Percentiles rank a stretch among this genome's conserved stretches.
Evolutionary conservation across 2,329 filamentous ascomycete species (phyloP).

Genomic region (Clarireedia homoeocarpa): DNA sequence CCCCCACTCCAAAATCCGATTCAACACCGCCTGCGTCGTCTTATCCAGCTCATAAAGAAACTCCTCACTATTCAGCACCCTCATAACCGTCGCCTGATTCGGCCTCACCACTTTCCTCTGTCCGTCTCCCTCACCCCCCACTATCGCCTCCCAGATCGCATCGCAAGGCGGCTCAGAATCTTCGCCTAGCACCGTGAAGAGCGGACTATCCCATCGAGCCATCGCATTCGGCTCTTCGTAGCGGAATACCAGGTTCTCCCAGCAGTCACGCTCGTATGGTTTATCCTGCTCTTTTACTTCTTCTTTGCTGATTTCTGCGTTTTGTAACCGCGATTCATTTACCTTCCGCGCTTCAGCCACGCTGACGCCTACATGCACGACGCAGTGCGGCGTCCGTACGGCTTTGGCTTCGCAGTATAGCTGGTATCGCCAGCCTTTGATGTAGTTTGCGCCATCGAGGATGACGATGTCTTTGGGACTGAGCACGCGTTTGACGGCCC

Average conservation of each 20-base stretch:
- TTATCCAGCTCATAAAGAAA: slow-evolving; percentile 76
- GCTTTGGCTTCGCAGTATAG: slow-evolving; percentile 80
- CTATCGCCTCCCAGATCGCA: slow-evolving; percentile 65
- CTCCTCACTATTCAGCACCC: slow-evolving; percentile 53
- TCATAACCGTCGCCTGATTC: slow-evolving; percentile 69
- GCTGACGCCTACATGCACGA: slow-evolving; percentile 57
- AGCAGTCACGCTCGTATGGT: slow-evolving; percentile 24
- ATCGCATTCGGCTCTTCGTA: slow-evolving; percentile 85
- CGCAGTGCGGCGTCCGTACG: slow-evolving; percentile 64
- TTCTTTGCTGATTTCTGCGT: slow-evolving; percentile 29
- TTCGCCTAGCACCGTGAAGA: slow-evolving; percentile 73
- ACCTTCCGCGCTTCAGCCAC: slow-evolving; percentile 45
- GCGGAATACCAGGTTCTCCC: slow-evolving; percentile 45
- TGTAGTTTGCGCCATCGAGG: slow-evolving; percentile 76
- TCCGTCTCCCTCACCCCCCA: slow-evolving; percentile 50
- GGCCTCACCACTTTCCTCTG: slow-evolving; percentile 57
- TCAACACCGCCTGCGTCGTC: slow-evolving; percentile 69
- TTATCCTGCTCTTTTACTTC: slow-evolving; percentile 25
- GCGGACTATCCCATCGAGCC: slow-evolving; percentile 75
- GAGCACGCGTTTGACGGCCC: slow-evolving; percentile 69
- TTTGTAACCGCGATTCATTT: slow-evolving; percentile 50
- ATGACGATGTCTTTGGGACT: slow-evolving; percentile 69
- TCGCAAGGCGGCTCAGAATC: slow-evolving; percentile 62
- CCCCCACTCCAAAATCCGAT: slow-evolving; percentile 60
- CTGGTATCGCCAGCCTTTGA: slow-evolving; percentile 85